Conservation (phyloP, 2,329 filamentous ascomycete genomes). For the Keithomyces neogunnii region DNA sequence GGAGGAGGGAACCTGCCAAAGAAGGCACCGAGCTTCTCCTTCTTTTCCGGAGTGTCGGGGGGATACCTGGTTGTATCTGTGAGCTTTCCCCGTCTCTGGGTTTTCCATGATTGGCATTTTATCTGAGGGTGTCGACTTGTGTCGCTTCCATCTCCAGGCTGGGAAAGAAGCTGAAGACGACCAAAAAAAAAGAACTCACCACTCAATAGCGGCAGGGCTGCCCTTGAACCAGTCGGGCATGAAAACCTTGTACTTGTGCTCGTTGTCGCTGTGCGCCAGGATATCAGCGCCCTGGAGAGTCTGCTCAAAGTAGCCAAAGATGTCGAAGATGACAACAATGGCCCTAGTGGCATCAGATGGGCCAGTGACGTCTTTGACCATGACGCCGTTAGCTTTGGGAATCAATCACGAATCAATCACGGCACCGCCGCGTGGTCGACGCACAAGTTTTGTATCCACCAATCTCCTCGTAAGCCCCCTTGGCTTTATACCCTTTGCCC, state of each 20-base stretch:
- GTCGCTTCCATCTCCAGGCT: too few relatives aligned
- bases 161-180: too few relatives aligned
- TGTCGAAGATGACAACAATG: slow-evolving; percentile 56
- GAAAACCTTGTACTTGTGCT: slow-evolving; percentile 71
- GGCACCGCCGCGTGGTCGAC: slow-evolving; percentile 5
- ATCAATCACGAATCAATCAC: not conserved
- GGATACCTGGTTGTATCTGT: slow-evolving; percentile 39
- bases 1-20: slow-evolving; percentile 42
- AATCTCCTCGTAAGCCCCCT: slow-evolving; percentile 48
- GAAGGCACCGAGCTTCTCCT: slow-evolving; percentile 49
- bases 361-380: slow-evolving; percentile 34
- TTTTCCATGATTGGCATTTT: too few relatives aligned
- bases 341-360: slow-evolving; percentile 44
- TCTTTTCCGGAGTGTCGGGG: slow-evolving; percentile 55
- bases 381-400: not conserved
- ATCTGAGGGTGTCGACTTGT: too few relatives aligned
- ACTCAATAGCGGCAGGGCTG: slow-evolving; percentile 48
- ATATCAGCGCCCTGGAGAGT: slow-evolving; percentile 64
- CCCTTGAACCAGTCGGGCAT: slow-evolving; percentile 90
- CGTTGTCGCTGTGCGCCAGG: slow-evolving; percentile 44
- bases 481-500: slow-evolving; percentile 43
- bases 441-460: slow-evolving; percentile 45
- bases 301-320: slow-evolving; percentile 64
- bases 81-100: not conserved
- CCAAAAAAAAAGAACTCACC: slow-evolving; percentile 22